phyloP scores from a whole-genome alignment of 768 basidiomycete genomes.

The Lactarius hengduanensis region DNA sequence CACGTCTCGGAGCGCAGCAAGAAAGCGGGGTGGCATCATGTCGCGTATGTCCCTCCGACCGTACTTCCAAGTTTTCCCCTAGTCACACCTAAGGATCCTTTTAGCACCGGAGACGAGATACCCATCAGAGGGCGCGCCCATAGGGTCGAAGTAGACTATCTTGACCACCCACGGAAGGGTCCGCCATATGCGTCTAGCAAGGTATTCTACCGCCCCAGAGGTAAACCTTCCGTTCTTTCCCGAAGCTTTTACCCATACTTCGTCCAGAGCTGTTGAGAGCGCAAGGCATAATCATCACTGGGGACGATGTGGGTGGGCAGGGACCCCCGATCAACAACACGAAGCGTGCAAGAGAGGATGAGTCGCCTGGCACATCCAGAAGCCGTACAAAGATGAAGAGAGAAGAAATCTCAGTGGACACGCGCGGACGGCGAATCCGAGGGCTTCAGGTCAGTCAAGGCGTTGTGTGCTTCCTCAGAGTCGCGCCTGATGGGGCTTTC shows the following conservation, averaged over 20 bases:
- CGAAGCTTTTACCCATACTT: neutral
- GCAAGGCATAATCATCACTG: conserved; percentile 14
- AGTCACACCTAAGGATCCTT: neutral
- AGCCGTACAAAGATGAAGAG: neutral
- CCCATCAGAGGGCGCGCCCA: neutral
- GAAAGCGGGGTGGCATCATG: conserved; percentile 26
- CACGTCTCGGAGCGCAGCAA: conserved; percentile 23
- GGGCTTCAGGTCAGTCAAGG: conserved; percentile 11
- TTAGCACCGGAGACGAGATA: conserved; percentile 20
- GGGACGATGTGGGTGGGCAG: neutral
- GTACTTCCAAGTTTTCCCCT: too few relatives aligned
- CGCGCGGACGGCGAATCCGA: conserved; percentile 10
- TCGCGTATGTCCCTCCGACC: neutral
- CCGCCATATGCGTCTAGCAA: conserved; percentile 11
- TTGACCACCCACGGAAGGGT: conserved; percentile 5
- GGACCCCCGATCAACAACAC: neutral
- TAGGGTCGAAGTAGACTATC: neutral
- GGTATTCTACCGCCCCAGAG: conserved; percentile 23
- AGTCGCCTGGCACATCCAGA: conserved; percentile 6
- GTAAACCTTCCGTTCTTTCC: neutral
- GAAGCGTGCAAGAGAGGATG: conserved; percentile 12
- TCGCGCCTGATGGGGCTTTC: neutral
- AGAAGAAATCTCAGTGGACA: neutral
- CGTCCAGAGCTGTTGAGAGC: conserved; percentile 17
- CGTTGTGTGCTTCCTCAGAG: too few relatives aligned